These are phyloP conservation scores for Ceratobasidium sp. DNA, from an alignment of 1,284 basidiomycete species.

Conservation along the genomic window DNA sequence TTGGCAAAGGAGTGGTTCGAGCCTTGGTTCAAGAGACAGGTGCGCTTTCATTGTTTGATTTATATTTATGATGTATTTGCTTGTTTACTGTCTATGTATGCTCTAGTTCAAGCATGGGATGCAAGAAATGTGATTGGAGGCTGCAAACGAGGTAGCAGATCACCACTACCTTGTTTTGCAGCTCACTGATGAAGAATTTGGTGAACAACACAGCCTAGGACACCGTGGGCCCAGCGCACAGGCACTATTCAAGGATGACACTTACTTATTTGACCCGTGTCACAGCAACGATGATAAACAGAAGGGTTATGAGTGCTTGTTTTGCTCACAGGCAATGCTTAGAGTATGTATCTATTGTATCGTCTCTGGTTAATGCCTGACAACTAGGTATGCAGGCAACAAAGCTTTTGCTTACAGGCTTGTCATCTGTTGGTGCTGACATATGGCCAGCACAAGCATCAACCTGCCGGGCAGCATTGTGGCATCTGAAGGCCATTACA, in stretches of 20 bases:
- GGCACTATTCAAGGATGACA: not conserved
- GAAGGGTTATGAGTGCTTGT: not conserved
- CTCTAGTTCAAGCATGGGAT: not conserved
- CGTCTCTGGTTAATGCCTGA: too few species aligned
- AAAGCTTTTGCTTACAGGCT: not conserved
- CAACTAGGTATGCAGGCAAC: too few species aligned
- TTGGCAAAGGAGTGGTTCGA: not conserved
- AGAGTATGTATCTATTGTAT: not conserved
- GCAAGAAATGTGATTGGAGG: not conserved
- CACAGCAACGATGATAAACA: not conserved
- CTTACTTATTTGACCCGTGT: not conserved
- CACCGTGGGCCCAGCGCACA: not conserved
- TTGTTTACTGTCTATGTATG: not conserved
- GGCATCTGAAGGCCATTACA: not conserved
- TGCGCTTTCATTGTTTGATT: not conserved
- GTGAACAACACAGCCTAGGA: too few species aligned
- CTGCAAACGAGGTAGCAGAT: not conserved
- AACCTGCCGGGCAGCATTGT: not conserved
- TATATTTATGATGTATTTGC: not conserved
- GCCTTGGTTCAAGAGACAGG: not conserved
- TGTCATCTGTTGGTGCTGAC: not conserved
- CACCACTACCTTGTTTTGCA: not conserved
- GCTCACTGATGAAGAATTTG: not conserved
- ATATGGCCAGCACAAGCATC: not conserved
- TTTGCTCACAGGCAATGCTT: not conserved